Base-by-base conservation (phyloP, 2,329 filamentous ascomycete genomes). In the Rugonectria rugulosa region DNA sequence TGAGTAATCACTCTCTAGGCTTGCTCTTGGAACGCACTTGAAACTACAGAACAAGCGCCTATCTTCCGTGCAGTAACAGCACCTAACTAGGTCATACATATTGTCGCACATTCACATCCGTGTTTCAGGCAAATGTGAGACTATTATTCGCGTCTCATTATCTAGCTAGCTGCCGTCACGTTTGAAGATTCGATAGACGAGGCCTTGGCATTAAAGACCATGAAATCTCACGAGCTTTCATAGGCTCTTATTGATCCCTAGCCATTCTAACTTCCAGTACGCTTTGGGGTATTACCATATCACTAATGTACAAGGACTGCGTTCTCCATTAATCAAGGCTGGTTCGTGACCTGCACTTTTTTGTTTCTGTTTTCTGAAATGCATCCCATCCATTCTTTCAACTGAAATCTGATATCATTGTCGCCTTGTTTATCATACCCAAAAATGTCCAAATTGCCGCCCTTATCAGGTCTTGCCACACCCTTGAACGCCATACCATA, bases 281-380 rank as follows among this genome's bases (percentile, higher is more conserved):
- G 32, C 57, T 63, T 48, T 44, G 46, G 60, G 64, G 61, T 67
- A 67, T 67, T 63, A 62, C 42, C 45, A 26, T 50, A 50, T 40
- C 27, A 34, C 31, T 53, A 56, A 56, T 57, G 23, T 66, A 66
- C 63, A 66, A 59, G 27, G 50, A 50, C 58, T 48, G 43, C 59
- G 32, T 49, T 27, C 34, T 49, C 52, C 38, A 15, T 19, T 34
- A 26, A 27, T 56, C 5, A 42, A 34, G 38, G 52, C 14, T 32
- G 43, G n/a, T n/a, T n/a, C n/a, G n/a, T n/a, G n/a, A 31, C 46
- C 23, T 42, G 45, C 32, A 36, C 32, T 36, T 36, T 57, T 46
- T 60, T 47, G 32, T 53, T 45, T 24, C 23, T 23, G 21, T 47
- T 47, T 34, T 60, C 38, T 60, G 21, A 31, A 19, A 10, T 53